Conservation (phyloP, 768 basidiomycete species). For the Mycena kentingensis region DNA sequence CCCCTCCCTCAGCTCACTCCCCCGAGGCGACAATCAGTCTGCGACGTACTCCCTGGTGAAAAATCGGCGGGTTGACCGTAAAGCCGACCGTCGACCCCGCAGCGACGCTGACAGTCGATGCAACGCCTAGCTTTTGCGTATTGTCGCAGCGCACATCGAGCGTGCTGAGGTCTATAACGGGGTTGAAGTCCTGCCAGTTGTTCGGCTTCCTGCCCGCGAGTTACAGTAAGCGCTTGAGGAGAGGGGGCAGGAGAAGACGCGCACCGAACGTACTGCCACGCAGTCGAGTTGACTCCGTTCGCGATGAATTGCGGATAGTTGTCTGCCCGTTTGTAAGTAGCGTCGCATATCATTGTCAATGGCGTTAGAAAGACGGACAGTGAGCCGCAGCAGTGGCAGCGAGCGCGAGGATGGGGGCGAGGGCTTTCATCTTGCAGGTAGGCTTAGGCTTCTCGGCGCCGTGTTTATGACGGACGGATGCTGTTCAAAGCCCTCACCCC, state of each 20-base stretch:
- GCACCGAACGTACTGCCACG: slow-evolving; percentile 20
- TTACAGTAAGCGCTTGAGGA: neutral
- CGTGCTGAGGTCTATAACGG: slow-evolving; percentile 11
- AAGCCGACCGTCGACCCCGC: slow-evolving; percentile 17
- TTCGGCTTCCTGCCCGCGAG: slow-evolving; percentile 6
- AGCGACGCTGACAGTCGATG: slow-evolving; percentile 9
- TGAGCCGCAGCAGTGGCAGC: slow-evolving; percentile 9
- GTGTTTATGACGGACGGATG: too few species aligned
- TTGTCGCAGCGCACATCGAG: slow-evolving; percentile 19
- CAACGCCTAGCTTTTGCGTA: neutral
- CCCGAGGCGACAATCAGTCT: neutral
- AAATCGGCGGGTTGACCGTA: slow-evolving; percentile 12
- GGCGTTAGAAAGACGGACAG: neutral
- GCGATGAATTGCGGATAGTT: slow-evolving; percentile 14
- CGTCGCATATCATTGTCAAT: neutral
- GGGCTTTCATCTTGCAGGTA: too few species aligned
- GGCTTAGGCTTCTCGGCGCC: too few species aligned
- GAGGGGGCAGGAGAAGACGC: neutral
- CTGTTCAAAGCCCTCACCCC: too few species aligned
- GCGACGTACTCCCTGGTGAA: slow-evolving; percentile 17
- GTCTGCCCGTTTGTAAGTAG: slow-evolving; percentile 4
- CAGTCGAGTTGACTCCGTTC: neutral
- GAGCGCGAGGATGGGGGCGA: slow-evolving; percentile 1
- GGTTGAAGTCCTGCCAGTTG: slow-evolving; percentile 10
- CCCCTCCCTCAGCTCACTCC: neutral